Evolutionary conservation across 208 protist species (phyloP), one percentile per base, ranked within the genome.

Genomic region (Plasmodiophora brassicae): DNA sequence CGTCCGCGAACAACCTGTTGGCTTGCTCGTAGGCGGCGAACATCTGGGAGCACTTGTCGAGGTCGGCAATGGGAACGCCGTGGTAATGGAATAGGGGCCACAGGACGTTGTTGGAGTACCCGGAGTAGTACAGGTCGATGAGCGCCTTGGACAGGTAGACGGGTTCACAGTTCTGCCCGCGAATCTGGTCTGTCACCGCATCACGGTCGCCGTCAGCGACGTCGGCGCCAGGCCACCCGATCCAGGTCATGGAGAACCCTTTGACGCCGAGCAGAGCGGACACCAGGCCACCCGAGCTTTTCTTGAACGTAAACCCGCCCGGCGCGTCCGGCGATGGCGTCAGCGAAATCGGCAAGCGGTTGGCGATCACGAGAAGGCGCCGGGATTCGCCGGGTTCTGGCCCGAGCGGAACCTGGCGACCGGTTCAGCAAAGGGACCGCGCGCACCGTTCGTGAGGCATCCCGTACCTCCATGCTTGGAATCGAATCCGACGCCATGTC

Each of bases 41-140:
- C 14, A 20, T 5, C 71, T 10, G n/a, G 71, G 32, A 5, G 71
- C 32, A 36, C 36, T 84, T 84, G 32, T 71, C 25, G 38, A 44
- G 5, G 22, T 86, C 41, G 1, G 10, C 22, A 14, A 53, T 71
- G 20, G 22, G 46, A 43, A 32, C 14, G 46, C 43, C 1, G 44
- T 84, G n/a, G 43, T 89, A 91, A 71, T 91, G 89, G 35, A 88
- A 86, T 35, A 91, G 54, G 45, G 89, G 89, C 89, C 89, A 91
- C 28, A 91, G 89, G 44, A 89, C 86, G 25, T 89, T 41, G 84
- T 91, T 91, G 54, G 71, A 91, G 65, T 89, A 89, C 1, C 78
- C 85, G 43, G n/a, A 71, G 86, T 91, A 91, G 85, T 78, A 89
- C 43, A 71, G 20, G 1, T 1, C 28, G 10, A 43, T 65, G 71